Conservation (phyloP, 1,139 yeast genomes). For the Taphrina sp. region DNA sequence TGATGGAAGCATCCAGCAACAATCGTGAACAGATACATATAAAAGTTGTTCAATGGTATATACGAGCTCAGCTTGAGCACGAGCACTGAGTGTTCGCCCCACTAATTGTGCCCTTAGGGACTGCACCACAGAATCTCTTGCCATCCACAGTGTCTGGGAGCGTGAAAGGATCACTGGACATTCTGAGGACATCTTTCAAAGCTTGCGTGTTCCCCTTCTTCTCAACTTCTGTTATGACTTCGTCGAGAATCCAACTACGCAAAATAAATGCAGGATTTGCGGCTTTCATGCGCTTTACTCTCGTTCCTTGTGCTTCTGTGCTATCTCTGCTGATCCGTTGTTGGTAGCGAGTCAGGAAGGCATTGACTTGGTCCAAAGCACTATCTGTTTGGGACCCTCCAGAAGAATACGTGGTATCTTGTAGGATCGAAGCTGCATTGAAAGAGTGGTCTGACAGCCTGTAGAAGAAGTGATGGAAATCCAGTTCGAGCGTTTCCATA, state of each 20-base stretch:
- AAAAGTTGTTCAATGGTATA: too few species aligned
- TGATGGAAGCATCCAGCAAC: too few species aligned
- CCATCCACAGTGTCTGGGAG: conserved; percentile 42
- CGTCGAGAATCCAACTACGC: conserved; percentile 81
- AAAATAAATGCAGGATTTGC: conserved; percentile 81
- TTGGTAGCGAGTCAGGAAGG: conserved; percentile 49
- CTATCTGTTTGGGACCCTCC: conserved; percentile 41
- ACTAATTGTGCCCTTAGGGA: conserved; percentile 33
- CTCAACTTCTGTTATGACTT: conserved; percentile 55
- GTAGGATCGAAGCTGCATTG: conserved; percentile 33
- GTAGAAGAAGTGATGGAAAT: conserved; percentile 76
- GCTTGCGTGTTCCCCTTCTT: conserved; percentile 39
- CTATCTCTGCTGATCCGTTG: conserved; percentile 48
- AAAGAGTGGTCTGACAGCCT: conserved; percentile 53
- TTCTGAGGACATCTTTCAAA: conserved; percentile 43
- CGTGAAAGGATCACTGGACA: conserved; percentile 46
- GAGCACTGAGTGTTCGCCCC: conserved; percentile 36
- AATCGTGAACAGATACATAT: too few species aligned
- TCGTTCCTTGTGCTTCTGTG: conserved; percentile 44
- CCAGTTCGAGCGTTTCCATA: conserved; percentile 62
- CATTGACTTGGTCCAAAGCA: conserved; percentile 42
- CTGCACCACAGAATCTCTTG: conserved; percentile 38
- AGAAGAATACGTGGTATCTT: conserved; percentile 38
- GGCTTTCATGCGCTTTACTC: conserved; percentile 48
- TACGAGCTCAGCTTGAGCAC: conserved; percentile 35